Percentiles rank a stretch among this genome's conserved stretches.
Conservation (phyloP, 2,329 filamentous ascomycete genomes). For the Alternaria dauci region DNA sequence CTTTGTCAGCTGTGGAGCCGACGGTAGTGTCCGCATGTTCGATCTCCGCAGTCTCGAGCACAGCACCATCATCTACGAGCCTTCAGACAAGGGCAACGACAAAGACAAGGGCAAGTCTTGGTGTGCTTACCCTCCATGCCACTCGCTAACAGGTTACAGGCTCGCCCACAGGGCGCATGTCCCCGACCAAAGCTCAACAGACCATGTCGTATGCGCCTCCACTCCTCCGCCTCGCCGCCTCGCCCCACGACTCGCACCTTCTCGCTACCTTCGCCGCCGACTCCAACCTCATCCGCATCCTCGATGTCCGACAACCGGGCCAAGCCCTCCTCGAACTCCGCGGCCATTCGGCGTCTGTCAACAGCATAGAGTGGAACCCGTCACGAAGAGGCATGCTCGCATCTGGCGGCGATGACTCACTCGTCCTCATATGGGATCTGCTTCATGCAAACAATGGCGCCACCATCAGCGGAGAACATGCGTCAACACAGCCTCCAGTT, state of each 20-base stretch:
- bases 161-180: conserved; percentile 63
- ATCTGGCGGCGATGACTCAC: conserved; percentile 89
- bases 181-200: conserved; percentile 78
- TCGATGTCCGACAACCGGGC: conserved; percentile 94
- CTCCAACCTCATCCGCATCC: conserved; percentile 88
- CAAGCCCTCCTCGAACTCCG: conserved; percentile 93
- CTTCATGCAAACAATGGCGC: conserved; percentile 70
- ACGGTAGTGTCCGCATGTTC: conserved; percentile 98
- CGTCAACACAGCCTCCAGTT: conserved; percentile 36
- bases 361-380: conserved; percentile 96
- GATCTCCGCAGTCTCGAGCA: conserved; percentile 95
- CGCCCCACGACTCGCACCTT: conserved; percentile 92
- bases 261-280: conserved; percentile 97
- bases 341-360: conserved; percentile 84
- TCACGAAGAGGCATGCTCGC: conserved; percentile 85
- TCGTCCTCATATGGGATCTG: conserved; percentile 93
- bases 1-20: conserved; percentile 96
- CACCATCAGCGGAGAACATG: conserved; percentile 56
- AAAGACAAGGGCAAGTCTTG: conserved; percentile 53
- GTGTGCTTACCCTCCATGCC: not conserved
- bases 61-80: conserved; percentile 99
- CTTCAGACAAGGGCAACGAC: conserved; percentile 77
- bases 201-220: conserved; percentile 72
- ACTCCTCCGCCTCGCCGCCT: conserved; percentile 82
- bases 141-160: conserved; percentile 38